These are phyloP conservation scores for Picea abies DNA, from an alignment of 83 land plant genomes.

Conservation along the genomic window DNA sequence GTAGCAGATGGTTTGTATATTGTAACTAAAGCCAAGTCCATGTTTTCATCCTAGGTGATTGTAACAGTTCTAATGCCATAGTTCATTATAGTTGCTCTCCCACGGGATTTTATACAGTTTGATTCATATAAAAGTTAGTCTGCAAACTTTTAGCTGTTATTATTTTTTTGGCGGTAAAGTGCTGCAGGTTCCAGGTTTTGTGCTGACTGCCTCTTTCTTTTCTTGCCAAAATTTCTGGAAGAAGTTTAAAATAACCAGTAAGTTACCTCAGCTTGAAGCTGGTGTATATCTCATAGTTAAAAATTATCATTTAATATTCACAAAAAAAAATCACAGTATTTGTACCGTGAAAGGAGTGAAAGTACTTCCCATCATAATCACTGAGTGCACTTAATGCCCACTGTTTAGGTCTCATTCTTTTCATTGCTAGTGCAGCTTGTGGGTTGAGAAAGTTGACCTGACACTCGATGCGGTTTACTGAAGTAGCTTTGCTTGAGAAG, in stretches of 20 bases:
- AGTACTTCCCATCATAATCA: neutral
- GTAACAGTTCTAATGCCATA: neutral
- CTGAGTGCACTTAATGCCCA: neutral
- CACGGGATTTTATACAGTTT: neutral
- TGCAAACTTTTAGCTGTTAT: neutral
- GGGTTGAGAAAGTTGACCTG: no score
- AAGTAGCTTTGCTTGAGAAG: slow-evolving; percentile 1
- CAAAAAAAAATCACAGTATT: neutral
- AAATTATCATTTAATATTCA: neutral
- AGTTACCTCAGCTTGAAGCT: neutral
- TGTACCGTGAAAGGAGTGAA: neutral
- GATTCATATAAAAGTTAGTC: neutral
- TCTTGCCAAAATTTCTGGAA: neutral
- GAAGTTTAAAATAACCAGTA: neutral
- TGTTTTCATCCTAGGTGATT: neutral
- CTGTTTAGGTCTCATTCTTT: neutral
- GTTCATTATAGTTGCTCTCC: neutral
- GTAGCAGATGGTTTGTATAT: slow-evolving; percentile 6
- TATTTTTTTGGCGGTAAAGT: slow-evolving; percentile 12
- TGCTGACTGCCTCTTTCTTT: neutral
- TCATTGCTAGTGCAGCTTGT: neutral
- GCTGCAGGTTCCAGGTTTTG: neutral
- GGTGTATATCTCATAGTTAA: neutral
- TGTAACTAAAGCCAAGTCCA: neutral
- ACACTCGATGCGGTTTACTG: neutral